Evolutionary conservation across 1,284 basidiomycete species (phyloP).

Genomic region (Ceratobasidium sp.): DNA sequence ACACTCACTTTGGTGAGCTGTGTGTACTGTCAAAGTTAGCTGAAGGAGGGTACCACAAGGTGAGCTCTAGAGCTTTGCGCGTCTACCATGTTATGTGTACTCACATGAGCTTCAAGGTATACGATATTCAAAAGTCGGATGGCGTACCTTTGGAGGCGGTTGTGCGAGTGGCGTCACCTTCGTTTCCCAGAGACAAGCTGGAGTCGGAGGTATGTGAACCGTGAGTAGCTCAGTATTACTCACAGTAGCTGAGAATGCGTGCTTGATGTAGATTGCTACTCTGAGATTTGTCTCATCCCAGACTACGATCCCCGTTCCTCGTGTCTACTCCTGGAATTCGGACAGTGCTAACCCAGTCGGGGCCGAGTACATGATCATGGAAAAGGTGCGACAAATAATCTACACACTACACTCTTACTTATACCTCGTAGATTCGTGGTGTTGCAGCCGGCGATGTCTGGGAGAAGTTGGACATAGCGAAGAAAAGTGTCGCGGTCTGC

Average conservation of each 20-base stretch:
- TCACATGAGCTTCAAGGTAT: background rate
- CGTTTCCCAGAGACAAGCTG: background rate
- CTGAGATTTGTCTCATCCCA: background rate
- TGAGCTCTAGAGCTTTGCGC: background rate
- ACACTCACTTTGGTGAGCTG: background rate
- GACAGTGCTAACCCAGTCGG: background rate
- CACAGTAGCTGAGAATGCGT: background rate
- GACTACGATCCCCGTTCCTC: background rate
- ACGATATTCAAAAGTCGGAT: background rate
- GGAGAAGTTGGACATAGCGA: background rate
- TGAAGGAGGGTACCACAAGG: background rate
- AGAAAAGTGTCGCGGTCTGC: background rate
- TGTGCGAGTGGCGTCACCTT: background rate
- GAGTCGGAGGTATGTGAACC: background rate
- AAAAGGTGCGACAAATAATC: constrained; percentile 1
- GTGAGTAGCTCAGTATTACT: background rate
- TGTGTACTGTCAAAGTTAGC: background rate
- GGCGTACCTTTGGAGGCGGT: background rate
- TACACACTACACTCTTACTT: too few relatives aligned
- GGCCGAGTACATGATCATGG: background rate
- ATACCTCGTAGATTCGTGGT: background rate
- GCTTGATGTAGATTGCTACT: background rate
- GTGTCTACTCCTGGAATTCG: background rate
- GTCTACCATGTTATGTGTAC: background rate
- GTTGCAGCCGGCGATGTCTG: background rate